These are phyloP conservation scores for Suhomyces coccinellae DNA, from an alignment of 1,139 yeast genomes.

Conservation along the genomic window DNA sequence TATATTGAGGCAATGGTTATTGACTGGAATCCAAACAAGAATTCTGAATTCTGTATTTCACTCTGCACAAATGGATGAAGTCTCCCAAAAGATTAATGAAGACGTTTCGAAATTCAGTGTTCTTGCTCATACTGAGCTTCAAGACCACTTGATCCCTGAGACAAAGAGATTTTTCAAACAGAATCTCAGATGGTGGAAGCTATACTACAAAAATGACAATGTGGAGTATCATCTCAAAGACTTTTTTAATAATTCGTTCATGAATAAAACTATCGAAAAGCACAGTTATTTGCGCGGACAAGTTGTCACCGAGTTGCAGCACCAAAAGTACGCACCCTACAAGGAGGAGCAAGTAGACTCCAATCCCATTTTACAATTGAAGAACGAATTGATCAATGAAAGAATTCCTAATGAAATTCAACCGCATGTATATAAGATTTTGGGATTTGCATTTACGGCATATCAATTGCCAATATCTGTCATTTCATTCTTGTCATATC, in stretches of 20 bases:
- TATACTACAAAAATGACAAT: conserved; percentile 46
- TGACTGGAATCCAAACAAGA: conserved; percentile 23
- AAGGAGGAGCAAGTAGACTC: not conserved
- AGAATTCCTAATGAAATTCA: conserved; percentile 37
- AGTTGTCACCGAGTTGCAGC: conserved; percentile 22
- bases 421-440: conserved; percentile 35
- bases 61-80: conserved; percentile 7
- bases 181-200: conserved; percentile 45
- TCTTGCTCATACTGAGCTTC: conserved; percentile 41
- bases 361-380: conserved; percentile 38
- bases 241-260: conserved; percentile 35
- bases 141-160: conserved; percentile 34
- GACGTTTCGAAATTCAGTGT: conserved; percentile 34
- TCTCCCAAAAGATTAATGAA: conserved; percentile 14
- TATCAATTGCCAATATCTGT: conserved; percentile 44
- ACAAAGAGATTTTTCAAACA: conserved; percentile 32
- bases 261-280: conserved; percentile 42
- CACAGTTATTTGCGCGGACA: conserved; percentile 43
- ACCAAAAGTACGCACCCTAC: conserved; percentile 22
- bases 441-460: conserved; percentile 33
- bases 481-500: conserved; percentile 33
- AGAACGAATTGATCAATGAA: conserved; percentile 29
- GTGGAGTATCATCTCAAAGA: conserved; percentile 49
- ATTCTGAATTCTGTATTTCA: not conserved
- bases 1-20: conserved; percentile 26